phyloP scores from a whole-genome alignment of 2,329 filamentous ascomycete genomes.

The Botrytis paeoniae region DNA sequence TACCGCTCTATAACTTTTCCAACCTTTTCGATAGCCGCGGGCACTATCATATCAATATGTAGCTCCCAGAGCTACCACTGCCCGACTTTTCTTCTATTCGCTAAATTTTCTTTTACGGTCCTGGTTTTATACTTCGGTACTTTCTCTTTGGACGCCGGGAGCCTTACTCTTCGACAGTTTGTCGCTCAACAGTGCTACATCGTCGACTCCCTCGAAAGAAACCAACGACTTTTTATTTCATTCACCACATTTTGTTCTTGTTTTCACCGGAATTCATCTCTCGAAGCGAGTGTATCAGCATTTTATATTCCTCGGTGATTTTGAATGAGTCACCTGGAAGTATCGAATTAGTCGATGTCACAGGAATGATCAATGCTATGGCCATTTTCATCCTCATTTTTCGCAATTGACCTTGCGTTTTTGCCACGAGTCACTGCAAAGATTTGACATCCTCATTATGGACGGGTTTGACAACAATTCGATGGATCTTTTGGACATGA shows the following conservation, averaged over 20 bases:
- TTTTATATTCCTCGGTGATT: neutral
- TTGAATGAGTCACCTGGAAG: neutral
- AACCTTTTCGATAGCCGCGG: neutral
- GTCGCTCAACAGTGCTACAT: neutral
- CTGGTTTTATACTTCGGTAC: neutral
- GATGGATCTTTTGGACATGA: conserved; percentile 11
- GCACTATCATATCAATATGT: neutral
- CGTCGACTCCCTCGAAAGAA: neutral
- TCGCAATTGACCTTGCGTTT: neutral
- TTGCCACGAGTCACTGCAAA: neutral
- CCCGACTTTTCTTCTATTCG: neutral
- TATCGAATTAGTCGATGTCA: neutral
- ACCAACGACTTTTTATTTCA: neutral
- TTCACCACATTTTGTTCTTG: neutral
- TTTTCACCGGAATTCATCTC: neutral
- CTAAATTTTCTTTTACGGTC: neutral
- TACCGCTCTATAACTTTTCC: neutral
- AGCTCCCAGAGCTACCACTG: neutral
- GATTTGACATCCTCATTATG: neutral
- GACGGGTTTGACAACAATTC: neutral
- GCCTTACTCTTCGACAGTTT: neutral
- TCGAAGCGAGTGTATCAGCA: neutral
- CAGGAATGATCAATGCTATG: neutral
- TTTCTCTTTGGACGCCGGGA: neutral
- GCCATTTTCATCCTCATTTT: neutral